Evolutionary conservation across 2,329 filamentous ascomycete species (phyloP).

Genomic region (Aspergillus clavatus): DNA sequence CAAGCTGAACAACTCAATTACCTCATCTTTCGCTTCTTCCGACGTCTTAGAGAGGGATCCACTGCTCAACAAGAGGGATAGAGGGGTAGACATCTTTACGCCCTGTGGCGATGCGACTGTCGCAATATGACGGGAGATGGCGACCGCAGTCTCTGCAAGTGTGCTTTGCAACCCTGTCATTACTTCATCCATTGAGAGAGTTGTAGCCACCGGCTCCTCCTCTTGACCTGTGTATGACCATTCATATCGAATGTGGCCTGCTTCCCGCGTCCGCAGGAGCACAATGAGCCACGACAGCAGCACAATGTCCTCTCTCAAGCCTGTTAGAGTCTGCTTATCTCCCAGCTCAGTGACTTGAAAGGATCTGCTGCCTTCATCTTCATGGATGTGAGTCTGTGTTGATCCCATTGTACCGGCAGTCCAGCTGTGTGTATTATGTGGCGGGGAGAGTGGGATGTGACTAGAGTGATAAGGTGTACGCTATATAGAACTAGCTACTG

Average conservation of each 20-base stretch:
- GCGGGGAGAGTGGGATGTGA: neutral
- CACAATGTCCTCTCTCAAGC: slow-evolving; percentile 40
- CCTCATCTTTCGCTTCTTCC: slow-evolving; percentile 19
- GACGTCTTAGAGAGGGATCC: slow-evolving; percentile 14
- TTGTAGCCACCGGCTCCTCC: slow-evolving; percentile 13
- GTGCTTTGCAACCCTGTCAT: slow-evolving; percentile 30
- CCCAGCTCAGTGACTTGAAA: slow-evolving; percentile 28
- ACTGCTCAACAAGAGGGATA: slow-evolving; percentile 23
- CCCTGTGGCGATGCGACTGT: slow-evolving; percentile 3
- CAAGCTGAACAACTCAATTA: slow-evolving; percentile 6
- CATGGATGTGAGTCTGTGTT: slow-evolving; percentile 10
- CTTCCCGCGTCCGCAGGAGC: slow-evolving; percentile 42
- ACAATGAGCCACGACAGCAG: slow-evolving; percentile 45
- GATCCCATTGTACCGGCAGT: slow-evolving; percentile 1
- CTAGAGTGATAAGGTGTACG: neutral
- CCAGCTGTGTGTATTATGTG: neutral
- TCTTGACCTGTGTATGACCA: slow-evolving; percentile 33
- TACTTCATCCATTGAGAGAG: slow-evolving; percentile 30
- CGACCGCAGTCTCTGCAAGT: slow-evolving; percentile 22
- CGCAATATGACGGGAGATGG: slow-evolving; percentile 25
- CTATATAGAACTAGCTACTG: too few relatives aligned
- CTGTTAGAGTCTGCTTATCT: slow-evolving; percentile 27
- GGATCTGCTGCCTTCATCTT: slow-evolving; percentile 19
- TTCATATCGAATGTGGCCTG: slow-evolving; percentile 33
- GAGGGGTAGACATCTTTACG: neutral